Percentiles rank a stretch among this genome's conserved stretches.
Conservation (phyloP, 139 green algal genomes). For the Tetraselmis striata region DNA sequence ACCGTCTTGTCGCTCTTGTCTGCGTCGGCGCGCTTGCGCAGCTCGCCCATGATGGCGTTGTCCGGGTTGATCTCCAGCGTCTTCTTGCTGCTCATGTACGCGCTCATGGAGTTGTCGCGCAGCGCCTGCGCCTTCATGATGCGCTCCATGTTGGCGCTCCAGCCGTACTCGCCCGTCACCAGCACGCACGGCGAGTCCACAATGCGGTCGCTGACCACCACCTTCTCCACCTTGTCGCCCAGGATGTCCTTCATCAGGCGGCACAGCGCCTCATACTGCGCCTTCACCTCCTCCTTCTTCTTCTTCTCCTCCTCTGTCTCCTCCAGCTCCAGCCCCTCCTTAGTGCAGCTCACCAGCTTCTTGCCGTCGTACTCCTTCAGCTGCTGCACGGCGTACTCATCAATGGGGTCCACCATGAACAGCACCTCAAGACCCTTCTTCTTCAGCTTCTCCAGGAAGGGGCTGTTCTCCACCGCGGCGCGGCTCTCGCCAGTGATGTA, state of each 20-base stretch:
- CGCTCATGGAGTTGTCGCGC: slow-evolving; percentile 88
- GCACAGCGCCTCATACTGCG: slow-evolving; percentile 90
- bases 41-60: slow-evolving; percentile 94
- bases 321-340: slow-evolving; percentile 87
- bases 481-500: slow-evolving; percentile 98
- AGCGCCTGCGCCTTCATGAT: slow-evolving; percentile 99
- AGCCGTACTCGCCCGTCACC: slow-evolving; percentile 99
- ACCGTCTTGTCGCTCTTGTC: slow-evolving; percentile 64
- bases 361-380: slow-evolving; percentile 99
- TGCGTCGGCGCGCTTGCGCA: slow-evolving; percentile 73
- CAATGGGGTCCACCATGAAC: slow-evolving; percentile 99
- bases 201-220: slow-evolving; percentile 94
- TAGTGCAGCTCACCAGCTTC: slow-evolving; percentile 97
- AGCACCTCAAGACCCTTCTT: slow-evolving; percentile 91
- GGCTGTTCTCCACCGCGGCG: slow-evolving; percentile 85
- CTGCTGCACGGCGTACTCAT: slow-evolving; percentile 99
- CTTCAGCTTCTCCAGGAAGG: slow-evolving; percentile 61
- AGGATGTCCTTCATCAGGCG: slow-evolving; percentile 96
- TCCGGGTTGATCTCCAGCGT: slow-evolving; percentile 98
- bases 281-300: slow-evolving; percentile 71
- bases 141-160: slow-evolving; percentile 99
- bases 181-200: slow-evolving; percentile 98
- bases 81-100: slow-evolving; percentile 99
- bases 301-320: slow-evolving; percentile 90
- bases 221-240: slow-evolving; percentile 87